Conservation (phyloP, 2,329 filamentous ascomycete genomes). For the Capronia coronata region DNA sequence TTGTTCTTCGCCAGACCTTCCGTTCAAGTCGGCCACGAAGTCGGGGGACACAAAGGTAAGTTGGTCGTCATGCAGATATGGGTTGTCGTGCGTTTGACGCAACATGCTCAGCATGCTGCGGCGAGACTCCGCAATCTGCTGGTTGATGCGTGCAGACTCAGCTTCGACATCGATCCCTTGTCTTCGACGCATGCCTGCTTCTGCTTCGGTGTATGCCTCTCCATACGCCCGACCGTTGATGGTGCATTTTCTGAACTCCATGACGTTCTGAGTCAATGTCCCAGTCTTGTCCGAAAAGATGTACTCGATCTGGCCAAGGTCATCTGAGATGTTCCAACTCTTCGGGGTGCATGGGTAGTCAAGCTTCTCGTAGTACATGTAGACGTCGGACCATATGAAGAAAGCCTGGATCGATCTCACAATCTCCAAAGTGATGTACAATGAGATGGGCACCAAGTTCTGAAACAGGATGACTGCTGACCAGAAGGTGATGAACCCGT, state of each 20-base stretch:
- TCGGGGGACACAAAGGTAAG: constrained; percentile 89
- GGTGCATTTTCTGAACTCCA: constrained; percentile 99
- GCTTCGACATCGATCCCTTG: constrained; percentile 79
- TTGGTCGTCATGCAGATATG: constrained; percentile 81
- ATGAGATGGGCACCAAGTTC: constrained; percentile 95
- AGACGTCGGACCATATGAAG: constrained; percentile 93
- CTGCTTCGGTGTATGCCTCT: constrained; percentile 94
- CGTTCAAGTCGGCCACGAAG: constrained; percentile 75
- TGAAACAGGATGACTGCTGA: constrained; percentile 91
- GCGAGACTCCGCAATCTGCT: constrained; percentile 74
- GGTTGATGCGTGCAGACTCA: constrained; percentile 64
- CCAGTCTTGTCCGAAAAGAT: constrained; percentile 96
- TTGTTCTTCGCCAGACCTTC: constrained; percentile 70
- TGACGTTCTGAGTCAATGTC: constrained; percentile 84
- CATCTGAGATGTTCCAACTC: constrained; percentile 98
- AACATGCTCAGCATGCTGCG: constrained; percentile 64
- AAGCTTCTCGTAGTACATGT: constrained; percentile 94
- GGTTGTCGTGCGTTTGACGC: constrained; percentile 75
- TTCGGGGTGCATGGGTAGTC: constrained; percentile 95
- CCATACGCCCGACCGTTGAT: constrained; percentile 95
- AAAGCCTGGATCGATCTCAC: constrained; percentile 87
- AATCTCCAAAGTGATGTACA: constrained; percentile 96
- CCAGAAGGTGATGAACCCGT: constrained; percentile 96
- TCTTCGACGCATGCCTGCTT: constrained; percentile 91
- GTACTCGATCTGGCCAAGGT: constrained; percentile 96